Percentiles rank a stretch among this genome's conserved stretches.
Conservation (phyloP, 148 eudicot genomes). For the Polygonum aviculare region DNA sequence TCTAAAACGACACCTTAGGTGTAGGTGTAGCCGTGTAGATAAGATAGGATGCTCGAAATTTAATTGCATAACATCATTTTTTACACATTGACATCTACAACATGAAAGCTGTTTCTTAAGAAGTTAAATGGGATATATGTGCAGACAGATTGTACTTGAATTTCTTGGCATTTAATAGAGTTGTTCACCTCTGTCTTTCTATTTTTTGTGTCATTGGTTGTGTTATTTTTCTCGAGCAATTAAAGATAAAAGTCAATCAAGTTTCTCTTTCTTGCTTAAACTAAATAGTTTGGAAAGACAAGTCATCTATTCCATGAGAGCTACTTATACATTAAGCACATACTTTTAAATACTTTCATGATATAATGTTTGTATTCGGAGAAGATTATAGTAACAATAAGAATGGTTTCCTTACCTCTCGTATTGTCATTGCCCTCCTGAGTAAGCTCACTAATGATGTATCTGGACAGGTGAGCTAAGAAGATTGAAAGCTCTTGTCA, state of each 20-base stretch:
- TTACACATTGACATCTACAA: background rate
- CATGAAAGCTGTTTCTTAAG: background rate
- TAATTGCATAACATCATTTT: background rate
- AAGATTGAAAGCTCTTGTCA: constrained; percentile 42
- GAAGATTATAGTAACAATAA: background rate
- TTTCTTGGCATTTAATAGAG: background rate
- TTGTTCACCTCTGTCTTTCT: background rate
- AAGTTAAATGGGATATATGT: background rate
- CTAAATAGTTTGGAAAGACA: background rate
- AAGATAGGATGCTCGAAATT: background rate
- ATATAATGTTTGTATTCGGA: background rate
- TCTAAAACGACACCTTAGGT: background rate
- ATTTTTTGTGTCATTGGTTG: background rate
- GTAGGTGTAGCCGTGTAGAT: background rate
- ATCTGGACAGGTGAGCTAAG: constrained; percentile 49
- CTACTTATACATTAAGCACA: background rate
- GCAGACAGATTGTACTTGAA: background rate
- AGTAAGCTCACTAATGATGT: background rate
- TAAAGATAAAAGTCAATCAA: background rate
- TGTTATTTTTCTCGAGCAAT: background rate
- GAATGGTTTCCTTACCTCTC: background rate
- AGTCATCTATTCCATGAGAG: background rate
- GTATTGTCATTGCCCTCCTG: background rate
- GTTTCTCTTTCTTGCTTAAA: background rate
- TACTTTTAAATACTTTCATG: background rate